Evolutionary conservation across 2,329 filamentous ascomycete species (phyloP), one percentile per base, ranked within the genome.

Genomic region (Aureobasidium sp.): DNA sequence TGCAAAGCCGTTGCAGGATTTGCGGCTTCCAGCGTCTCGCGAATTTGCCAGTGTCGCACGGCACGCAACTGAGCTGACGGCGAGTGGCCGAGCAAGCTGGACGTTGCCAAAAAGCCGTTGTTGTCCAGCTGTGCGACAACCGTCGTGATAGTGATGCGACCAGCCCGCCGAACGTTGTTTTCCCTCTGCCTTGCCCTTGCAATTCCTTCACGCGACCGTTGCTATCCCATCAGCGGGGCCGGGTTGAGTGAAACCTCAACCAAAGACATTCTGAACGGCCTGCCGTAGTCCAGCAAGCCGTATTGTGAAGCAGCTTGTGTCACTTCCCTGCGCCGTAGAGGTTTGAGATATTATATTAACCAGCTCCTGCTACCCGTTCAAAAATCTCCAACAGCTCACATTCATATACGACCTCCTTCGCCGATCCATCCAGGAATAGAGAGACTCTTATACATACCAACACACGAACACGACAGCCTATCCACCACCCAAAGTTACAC

Each of bases 241-340:
- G 57, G 44, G 45, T 50, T 42, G 57, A 50, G 57, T 59, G 57
- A 59, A 59, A 59, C 57, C 57, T 59, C 57, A 59, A 59, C 57
- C 57, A 59, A 59, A 59, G 57, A 59, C 57, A 59, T 59, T 39
- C 42, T 30, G 54, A 59, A 59, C 54, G 42, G 54, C 44, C 30
- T 59, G 54, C 39, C 53, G 39, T 36, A 47, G 42, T 36, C 42
- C 32, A 37, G 21, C 21, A 21, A 25, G 53, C 53, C 53, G 39
- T 58, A 47, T 29, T 58, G 41, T 58, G 54, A 58, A 58, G 54
- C 54, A 58, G 54, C 54, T 58, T 58, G 54, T 57, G 53, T 57
- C 53, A 57, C 53, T 45, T 44, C 30, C 10, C 3, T 21, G 21
- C 27, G 53, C 53, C 41, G 39, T 41, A 34, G 29, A 57, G 53